A percentile compares a stretch with the other conserved stretches of the same genome.
phyloP scores from a whole-genome alignment of 2,329 filamentous ascomycete genomes.

The Fusarium sterilihyphosum region DNA sequence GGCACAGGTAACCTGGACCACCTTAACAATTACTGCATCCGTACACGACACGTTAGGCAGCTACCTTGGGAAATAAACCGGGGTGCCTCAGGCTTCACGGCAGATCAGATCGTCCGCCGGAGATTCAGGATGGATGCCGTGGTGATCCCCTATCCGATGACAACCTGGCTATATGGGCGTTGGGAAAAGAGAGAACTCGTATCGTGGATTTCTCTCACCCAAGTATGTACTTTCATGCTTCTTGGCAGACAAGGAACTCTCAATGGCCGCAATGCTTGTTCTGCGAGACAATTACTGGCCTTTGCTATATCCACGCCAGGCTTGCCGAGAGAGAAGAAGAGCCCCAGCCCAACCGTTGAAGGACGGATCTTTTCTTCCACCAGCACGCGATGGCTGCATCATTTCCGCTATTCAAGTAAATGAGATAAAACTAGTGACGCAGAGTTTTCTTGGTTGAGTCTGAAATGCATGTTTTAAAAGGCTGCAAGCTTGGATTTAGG shows the following conservation, averaged over 20 bases:
- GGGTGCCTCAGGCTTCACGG: slow-evolving; percentile 40
- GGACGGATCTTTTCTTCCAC: slow-evolving; percentile 20
- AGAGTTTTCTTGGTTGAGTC: not conserved
- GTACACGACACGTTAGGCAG: slow-evolving; percentile 17
- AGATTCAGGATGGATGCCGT: slow-evolving; percentile 29
- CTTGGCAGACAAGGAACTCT: slow-evolving; percentile 10
- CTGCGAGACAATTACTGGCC: slow-evolving; percentile 4
- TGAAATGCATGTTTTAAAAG: not conserved
- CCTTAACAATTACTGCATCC: slow-evolving; percentile 6
- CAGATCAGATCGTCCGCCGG: slow-evolving; percentile 38
- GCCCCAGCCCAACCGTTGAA: slow-evolving; percentile 7
- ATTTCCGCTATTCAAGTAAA: slow-evolving; percentile 19
- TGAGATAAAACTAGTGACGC: not conserved
- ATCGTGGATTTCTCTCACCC: slow-evolving; percentile 5
- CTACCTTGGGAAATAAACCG: slow-evolving; percentile 8
- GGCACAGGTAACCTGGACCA: not conserved
- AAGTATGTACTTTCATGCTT: slow-evolving; percentile 23
- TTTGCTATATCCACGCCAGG: slow-evolving; percentile 24
- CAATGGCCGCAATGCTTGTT: not conserved
- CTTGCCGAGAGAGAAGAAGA: not conserved
- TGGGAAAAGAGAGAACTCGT: slow-evolving; percentile 35
- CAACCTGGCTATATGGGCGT: slow-evolving; percentile 2
- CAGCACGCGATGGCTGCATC: slow-evolving; percentile 27
- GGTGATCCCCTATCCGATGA: slow-evolving; percentile 31
- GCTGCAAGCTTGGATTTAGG: slow-evolving; percentile 1